Evolutionary conservation across 2,329 filamentous ascomycete species (phyloP), one percentile per base, ranked within the genome.

Genomic region (Metarhizium humberi): DNA sequence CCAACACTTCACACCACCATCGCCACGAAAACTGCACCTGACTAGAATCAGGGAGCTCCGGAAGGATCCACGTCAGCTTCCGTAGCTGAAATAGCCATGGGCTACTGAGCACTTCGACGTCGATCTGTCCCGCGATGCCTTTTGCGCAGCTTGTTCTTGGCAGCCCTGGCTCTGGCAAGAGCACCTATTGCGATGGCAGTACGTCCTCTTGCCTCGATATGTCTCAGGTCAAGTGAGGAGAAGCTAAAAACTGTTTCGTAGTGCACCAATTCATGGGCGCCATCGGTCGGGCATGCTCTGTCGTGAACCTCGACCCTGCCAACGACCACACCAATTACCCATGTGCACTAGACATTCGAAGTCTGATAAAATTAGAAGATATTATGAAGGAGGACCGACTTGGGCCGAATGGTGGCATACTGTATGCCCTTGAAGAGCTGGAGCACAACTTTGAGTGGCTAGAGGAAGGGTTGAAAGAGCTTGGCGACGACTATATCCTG

Each of bases 251-350:
- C 13, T 20, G 7, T 51, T 6, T 6, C 49, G 16, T 45, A 86
- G 84, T 99, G 88, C 90, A 96, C 67, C 94, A 99, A 74, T 99
- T 99, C 75, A 87, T 97, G 79, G 87, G 87, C 61, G 92, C 94
- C 60, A 96, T 99, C 68, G 91, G 92, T 58, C 87, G 94, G 55
- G 92, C 95, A 71, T 96, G 90, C 76, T 95, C 90, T 16, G 85
- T 97, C 42, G 90, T 96, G 57, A 99, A 99, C 69, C 86, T 99
- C 61, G 94, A 99, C 73, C 94, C 94, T 30, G 94, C 94, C 54
- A 99, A 99, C 76, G 92, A 97, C 66, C 85, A 87, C 57, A 94
- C 91, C 1, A 88, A 84, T 58, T 99, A 97, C 71, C 85, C 87
- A 20, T 90, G 86, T 64, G 92, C 92, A 5, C 80, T 99, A 62